Evolutionary conservation across 345 rosid genomes (phyloP).

Genomic region (Euclidium syriacum): DNA sequence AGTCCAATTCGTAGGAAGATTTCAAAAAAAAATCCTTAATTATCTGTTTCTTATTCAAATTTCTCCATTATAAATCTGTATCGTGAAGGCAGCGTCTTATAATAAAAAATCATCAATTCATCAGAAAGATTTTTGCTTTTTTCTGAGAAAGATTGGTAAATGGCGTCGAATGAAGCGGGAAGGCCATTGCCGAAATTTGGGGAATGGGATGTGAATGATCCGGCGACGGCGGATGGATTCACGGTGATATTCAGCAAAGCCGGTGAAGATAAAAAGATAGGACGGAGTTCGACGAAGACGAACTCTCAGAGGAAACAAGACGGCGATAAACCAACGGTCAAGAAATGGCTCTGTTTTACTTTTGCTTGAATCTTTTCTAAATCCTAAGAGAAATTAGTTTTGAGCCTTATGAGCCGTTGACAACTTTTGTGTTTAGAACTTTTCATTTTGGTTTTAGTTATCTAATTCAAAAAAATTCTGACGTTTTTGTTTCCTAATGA

Average conservation of each 20-base stretch:
- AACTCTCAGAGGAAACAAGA: conserved; percentile 30
- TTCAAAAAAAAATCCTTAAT: conserved; percentile 1
- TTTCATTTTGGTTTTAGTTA: not conserved
- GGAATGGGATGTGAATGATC: conserved; percentile 50
- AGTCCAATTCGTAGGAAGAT: conserved; percentile 19
- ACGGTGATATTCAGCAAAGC: conserved; percentile 43
- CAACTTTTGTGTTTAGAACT: conserved; percentile 1
- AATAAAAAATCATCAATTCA: not conserved
- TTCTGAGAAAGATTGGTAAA: conserved; percentile 10
- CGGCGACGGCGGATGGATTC: conserved; percentile 41
- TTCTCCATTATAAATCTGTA: conserved; percentile 18
- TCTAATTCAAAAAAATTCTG: not conserved
- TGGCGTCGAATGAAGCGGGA: conserved; percentile 31
- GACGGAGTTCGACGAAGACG: conserved; percentile 17
- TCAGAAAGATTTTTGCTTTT: conserved; percentile 8
- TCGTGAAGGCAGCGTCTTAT: not conserved
- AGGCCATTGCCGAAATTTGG: conserved; percentile 38
- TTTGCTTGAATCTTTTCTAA: conserved; percentile 11
- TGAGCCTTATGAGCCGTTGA: not conserved
- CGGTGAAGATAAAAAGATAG: conserved; percentile 39
- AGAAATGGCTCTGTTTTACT: conserved; percentile 39
- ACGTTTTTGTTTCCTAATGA: conserved; percentile 1
- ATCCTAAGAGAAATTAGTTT: not conserved
- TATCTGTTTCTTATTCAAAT: conserved; percentile 6
- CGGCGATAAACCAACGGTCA: conserved; percentile 26